Base-by-base conservation (phyloP, 2,329 filamentous ascomycete species). In the Akanthomyces uredinophilus region DNA sequence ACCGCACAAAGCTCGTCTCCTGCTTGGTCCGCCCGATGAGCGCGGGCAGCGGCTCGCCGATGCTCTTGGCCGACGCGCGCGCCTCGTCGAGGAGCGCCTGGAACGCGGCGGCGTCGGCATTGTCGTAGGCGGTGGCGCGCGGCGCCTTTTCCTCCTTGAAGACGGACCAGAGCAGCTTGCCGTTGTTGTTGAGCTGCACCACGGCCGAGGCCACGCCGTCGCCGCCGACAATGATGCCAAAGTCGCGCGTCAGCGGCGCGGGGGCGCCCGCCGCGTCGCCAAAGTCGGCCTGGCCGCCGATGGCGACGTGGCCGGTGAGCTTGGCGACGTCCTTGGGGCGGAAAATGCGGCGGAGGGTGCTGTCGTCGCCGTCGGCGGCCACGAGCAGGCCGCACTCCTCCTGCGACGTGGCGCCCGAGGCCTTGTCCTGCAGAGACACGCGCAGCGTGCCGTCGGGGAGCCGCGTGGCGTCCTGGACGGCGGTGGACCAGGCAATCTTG, bases 321-420 rank as follows among this genome's bases (percentile, higher is more conserved):
- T 70, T 47, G 41, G 77, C 69, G 5, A 49, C 64, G 63, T 77
- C 74, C 5, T 70, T 65, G 24, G 75, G 75, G 35, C 75, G 68
- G 14, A 79, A 61, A 5, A 61, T 61, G 3, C 66, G 65, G 43
- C 78, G 68, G 11, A 79, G 68, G 64, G 71, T 74, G 65, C 74
- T 78, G 37, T 68, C 69, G 3, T 73, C 69, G 1, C 78, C 77
- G 66, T 79, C 77, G 1, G 77, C 75, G 7, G 72, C 76, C 44
- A 80, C 67, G 4, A 80, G 67, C 16, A 79, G 51, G 64, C 78
- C 76, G 62, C 74, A 75, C 29, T 57, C 56, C 35, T 37, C 44
- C 10, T 51, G 35, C 22, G 51, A 51, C 8, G 27, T 29, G 27
- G 54, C 27, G 39, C 54, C 50, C 20, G 20, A 32, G 11, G 18